phyloP scores from a whole-genome alignment of 805 yeast species.

The Monosporozyma aerobia region DNA sequence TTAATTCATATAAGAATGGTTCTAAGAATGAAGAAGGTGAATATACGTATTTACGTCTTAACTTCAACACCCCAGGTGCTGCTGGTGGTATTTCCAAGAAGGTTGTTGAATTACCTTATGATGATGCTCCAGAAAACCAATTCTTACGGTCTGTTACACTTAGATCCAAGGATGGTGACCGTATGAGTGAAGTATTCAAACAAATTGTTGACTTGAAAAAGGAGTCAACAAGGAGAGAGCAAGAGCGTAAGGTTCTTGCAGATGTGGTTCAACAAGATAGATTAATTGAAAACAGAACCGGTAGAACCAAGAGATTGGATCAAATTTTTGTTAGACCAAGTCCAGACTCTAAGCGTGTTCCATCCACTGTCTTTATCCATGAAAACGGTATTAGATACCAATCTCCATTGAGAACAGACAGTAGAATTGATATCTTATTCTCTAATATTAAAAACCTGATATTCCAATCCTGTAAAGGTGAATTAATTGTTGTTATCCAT shows the following conservation, averaged over 20 bases:
- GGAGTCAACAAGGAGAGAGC: conserved; percentile 82
- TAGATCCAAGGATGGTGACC: conserved; percentile 81
- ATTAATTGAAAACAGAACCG: conserved; percentile 69
- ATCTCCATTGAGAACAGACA: conserved; percentile 75
- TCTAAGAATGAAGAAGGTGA: conserved; percentile 96
- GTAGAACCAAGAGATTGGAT: conserved; percentile 80
- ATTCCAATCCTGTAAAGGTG: conserved; percentile 94
- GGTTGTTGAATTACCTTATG: conserved; percentile 81
- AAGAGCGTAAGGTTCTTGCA: conserved; percentile 82
- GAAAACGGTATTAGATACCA: conserved; percentile 94
- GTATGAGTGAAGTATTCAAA: conserved; percentile 83
- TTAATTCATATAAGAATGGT: conserved; percentile 87
- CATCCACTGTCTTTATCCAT: conserved; percentile 85
- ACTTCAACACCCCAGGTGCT: conserved; percentile 87
- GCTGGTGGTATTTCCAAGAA: conserved; percentile 60
- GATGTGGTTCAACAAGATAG: conserved; percentile 92
- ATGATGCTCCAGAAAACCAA: conserved; percentile 75
- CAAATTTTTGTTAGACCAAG: conserved; percentile 88
- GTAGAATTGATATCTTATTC: conserved; percentile 77
- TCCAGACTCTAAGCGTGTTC: conserved; percentile 92
- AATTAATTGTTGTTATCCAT: conserved; percentile 84
- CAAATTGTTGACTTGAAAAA: conserved; percentile 88
- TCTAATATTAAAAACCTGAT: conserved; percentile 87
- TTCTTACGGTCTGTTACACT: conserved; percentile 81
- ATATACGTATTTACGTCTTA: conserved; percentile 78